These are phyloP conservation scores for Alopecurus myosuroides DNA, from an alignment of 176 grass and related monocot species.

Conservation along the genomic window DNA sequence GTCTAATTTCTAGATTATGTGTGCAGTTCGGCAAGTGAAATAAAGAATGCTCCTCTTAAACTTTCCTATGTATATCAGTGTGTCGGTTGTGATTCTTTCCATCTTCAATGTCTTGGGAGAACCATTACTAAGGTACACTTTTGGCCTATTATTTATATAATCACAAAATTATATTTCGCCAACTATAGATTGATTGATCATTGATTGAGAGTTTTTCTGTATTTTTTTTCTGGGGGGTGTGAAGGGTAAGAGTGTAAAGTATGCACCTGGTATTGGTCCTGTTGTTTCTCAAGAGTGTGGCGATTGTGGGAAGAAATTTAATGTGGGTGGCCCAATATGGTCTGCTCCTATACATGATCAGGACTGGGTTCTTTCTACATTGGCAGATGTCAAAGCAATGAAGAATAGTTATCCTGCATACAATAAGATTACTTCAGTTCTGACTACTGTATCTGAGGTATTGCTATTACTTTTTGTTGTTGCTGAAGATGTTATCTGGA, in stretches of 20 bases:
- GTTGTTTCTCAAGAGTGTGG: constrained; percentile 82
- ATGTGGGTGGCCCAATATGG: constrained; percentile 92
- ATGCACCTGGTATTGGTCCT: constrained; percentile 86
- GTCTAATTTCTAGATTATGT: constrained; percentile 18
- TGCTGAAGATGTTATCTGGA: neutral
- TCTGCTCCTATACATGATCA: constrained; percentile 97
- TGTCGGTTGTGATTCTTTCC: constrained; percentile 92
- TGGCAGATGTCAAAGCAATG: constrained; percentile 56
- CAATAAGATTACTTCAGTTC: constrained; percentile 76
- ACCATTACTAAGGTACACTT: constrained; percentile 64
- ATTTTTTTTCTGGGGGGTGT: constrained; percentile 17
- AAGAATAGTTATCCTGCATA: constrained; percentile 86
- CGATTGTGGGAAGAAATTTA: constrained; percentile 85
- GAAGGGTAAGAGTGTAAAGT: constrained; percentile 74
- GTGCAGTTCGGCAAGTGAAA: constrained; percentile 84
- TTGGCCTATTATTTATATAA: neutral
- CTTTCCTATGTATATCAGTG: constrained; percentile 98
- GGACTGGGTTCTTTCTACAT: constrained; percentile 82
- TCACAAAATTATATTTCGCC: neutral
- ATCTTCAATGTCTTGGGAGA: constrained; percentile 81
- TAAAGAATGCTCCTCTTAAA: constrained; percentile 91
- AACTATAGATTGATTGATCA: neutral
- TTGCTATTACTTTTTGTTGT: constrained; percentile 12
- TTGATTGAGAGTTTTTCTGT: neutral
- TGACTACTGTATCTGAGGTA: constrained; percentile 86